Evolutionary conservation across 169 alveolate species (phyloP).

Genomic region (Plasmodium inui): DNA sequence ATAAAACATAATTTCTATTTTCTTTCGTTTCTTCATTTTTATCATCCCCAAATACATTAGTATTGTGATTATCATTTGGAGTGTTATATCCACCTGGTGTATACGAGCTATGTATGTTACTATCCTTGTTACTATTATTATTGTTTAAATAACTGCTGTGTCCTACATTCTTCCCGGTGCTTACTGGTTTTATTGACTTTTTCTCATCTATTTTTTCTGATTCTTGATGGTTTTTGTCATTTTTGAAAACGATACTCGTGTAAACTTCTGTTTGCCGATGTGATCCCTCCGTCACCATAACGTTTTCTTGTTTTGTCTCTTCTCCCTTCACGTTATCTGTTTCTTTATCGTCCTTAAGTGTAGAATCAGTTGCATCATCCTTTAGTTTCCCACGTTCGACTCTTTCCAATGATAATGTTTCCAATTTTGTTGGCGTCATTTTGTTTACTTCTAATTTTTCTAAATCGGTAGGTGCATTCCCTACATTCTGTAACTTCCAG

Average conservation of each 20-base stretch:
- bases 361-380: background rate
- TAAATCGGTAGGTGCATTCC: background rate
- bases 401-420: background rate
- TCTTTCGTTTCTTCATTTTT: background rate
- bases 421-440: background rate
- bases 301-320: background rate
- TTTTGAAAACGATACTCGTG: background rate
- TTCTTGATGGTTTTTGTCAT: background rate
- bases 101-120: background rate
- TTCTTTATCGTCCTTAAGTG: conserved; percentile 1
- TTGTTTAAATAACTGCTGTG: background rate
- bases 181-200: background rate
- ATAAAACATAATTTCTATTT: background rate
- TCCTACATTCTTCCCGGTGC: background rate
- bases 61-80: background rate
- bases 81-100: background rate
- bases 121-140: background rate
- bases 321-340: background rate
- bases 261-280: background rate
- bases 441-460: background rate
- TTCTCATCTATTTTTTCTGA: background rate
- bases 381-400: background rate
- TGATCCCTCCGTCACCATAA: background rate
- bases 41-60: background rate
- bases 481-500: background rate